Base-by-base conservation (phyloP, 768 basidiomycete species). In the Termitomyces sp. region DNA sequence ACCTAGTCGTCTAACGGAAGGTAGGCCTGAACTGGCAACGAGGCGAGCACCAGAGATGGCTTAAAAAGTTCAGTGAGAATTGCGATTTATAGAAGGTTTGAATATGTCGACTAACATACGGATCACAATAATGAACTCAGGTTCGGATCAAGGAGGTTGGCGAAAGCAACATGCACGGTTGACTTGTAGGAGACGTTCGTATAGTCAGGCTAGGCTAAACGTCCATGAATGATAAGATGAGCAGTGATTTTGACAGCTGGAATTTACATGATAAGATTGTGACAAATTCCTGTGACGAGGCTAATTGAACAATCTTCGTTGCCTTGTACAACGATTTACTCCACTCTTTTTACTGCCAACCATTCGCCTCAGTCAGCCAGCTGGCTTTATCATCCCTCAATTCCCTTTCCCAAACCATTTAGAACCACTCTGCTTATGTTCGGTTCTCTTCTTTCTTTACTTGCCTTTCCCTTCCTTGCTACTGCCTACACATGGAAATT, bases 401-500 rank as follows among this genome's bases (percentile, higher is more conserved):
- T 7, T 22, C 22, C 30, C n/a, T 31, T 47, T 33, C 36, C 37
- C 22, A 57, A 52, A 42, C 46, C 47, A 20, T 20, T 55, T 9
- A 58, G 46, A 58, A 39, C 58, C 31, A 49, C 55, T 53, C 59
- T 36, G 45, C 58, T 62, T 61, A 62, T 67, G 55, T 58, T 59
- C 11, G 31, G 58, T 30, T 39, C 55, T 53, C 53, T 67, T 58
- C 57, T 71, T 22, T 54, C 66, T 45, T 65, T 75, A 36, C 64
- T 72, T 42, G 51, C 67, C 16, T 58, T 72, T 12, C 72, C 74
- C 24, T 54, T 69, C 18, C 58, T 70, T 56, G 67, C 68, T 12
- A 52, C 66, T 22, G 78, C 79, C 6, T 84, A 76, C 65, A 69
- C 76, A 22, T 84, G 81, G 80, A 68, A 68, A 33, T 81, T 83